Evolutionary conservation across 2,329 filamentous ascomycete genomes (phyloP).

Genomic region (Alternaria infectoria): DNA sequence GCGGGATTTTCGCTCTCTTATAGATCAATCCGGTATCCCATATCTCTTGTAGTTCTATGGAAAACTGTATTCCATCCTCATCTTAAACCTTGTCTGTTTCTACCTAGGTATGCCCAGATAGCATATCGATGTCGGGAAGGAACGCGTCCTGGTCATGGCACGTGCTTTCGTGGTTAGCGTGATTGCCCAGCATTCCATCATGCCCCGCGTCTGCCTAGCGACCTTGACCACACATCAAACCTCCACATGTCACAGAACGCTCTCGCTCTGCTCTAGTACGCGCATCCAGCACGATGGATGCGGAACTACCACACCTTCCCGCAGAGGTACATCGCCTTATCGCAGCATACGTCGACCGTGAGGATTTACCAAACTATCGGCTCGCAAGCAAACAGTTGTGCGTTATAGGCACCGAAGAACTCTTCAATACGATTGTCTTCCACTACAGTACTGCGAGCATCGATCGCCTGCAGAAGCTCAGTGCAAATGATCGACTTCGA

Average conservation of each 20-base stretch:
- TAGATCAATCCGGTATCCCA: not conserved
- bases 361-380: slow-evolving; percentile 17
- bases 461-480: slow-evolving; percentile 9
- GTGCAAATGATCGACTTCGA: slow-evolving; percentile 4
- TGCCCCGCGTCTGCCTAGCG: not conserved
- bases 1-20: not conserved
- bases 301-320: slow-evolving; percentile 4
- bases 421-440: slow-evolving; percentile 18
- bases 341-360: slow-evolving; percentile 7
- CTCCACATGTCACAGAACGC: too few species aligned
- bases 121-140: too few species aligned
- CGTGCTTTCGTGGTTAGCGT: slow-evolving; percentile 5
- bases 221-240: too few species aligned
- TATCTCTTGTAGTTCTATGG: not conserved
- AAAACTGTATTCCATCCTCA: not conserved
- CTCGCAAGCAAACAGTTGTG: slow-evolving; percentile 10
- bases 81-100: too few species aligned
- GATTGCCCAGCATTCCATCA: not conserved
- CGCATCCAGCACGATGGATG: too few species aligned
- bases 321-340: slow-evolving; percentile 18
- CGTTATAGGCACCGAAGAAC: slow-evolving; percentile 5
- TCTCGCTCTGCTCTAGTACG: too few species aligned
- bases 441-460: slow-evolving; percentile 13
- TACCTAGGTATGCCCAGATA: too few species aligned
- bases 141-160: not conserved